Base-by-base conservation (phyloP, 257 asterid genomes). In the Eustoma russellianum region DNA sequence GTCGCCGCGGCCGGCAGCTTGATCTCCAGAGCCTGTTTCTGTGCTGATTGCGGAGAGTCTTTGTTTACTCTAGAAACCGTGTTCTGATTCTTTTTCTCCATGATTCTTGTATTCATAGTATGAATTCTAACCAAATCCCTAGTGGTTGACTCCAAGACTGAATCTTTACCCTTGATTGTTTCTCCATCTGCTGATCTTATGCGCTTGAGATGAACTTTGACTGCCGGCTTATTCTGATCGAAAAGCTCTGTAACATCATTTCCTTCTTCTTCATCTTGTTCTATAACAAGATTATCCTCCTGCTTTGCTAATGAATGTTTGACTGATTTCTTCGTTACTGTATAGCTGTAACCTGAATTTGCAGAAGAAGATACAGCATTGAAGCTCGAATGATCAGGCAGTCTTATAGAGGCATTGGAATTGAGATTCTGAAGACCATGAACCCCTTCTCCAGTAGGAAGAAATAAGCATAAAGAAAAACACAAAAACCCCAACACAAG, bases 41-140 rank as follows among this genome's bases (percentile, higher is more conserved):
- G n/a, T n/a, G n/a, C n/a, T n/a, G n/a, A n/a, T 9, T 41, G 17
- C 52, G 40, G 34, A 18, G 47, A 40, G 13, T 40, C 69, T 51
- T 71, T 62, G 16, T 61, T 72, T 28, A 68, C 61, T 57, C 83
- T 67, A 4, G 83, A 71, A 60, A 46, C 18, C 15, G 74, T 17
- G 66, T 81, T 65, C 51, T 77, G 87, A 46, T 75, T 82, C 73
- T 84, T 82, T 49, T 68, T 81, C 71, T 85, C 90, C 0, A 43
- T 6, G 15, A 83, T 81, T 14, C 97, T 81, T 24, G 76, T 68
- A 56, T 80, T 78, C 16, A 86, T 55, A 6, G 87, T 79, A 46
- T 89, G 95, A 52, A 89, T 83, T 74, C 97, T 70, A 12, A 72
- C 56, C 28, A 75, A 65, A 48, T 90, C 97, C 65, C 80, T 79